phyloP scores from a whole-genome alignment of 345 rosid species.

The Hibiscus syriacus region DNA sequence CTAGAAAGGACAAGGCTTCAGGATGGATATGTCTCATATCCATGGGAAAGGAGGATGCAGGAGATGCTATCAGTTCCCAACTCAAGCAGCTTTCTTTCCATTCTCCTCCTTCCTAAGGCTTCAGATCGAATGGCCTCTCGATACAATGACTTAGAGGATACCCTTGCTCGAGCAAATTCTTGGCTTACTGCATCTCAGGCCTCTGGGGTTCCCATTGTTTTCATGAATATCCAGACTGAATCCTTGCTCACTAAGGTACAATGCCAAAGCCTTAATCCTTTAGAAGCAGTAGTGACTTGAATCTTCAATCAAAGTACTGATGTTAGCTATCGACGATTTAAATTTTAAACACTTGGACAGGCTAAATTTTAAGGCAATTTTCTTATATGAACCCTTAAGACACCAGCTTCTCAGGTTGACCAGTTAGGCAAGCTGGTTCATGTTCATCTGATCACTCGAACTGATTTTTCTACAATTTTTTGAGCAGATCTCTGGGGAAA shows the following conservation, averaged over 20 bases:
- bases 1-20: slow-evolving; percentile 65
- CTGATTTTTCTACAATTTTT: not conserved
- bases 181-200: slow-evolving; percentile 84
- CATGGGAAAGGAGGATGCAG: slow-evolving; percentile 73
- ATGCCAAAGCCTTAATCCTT: not conserved
- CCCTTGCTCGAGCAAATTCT: slow-evolving; percentile 87
- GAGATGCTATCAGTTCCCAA: slow-evolving; percentile 56
- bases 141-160: slow-evolving; percentile 88
- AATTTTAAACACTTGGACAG: not conserved
- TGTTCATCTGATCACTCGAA: not conserved
- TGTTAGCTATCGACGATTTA: not conserved
- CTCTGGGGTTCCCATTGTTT: slow-evolving; percentile 71
- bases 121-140: slow-evolving; percentile 65
- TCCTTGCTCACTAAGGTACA: slow-evolving; percentile 88
- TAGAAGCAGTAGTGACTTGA: not conserved
- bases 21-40: slow-evolving; percentile 86
- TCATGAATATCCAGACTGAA: slow-evolving; percentile 90
- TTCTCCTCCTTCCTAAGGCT: slow-evolving; percentile 86
- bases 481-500: slow-evolving; percentile 87
- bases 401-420: not conserved
- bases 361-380: not conserved
- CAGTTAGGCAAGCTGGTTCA: not conserved
- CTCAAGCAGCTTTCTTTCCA: slow-evolving; percentile 79
- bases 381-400: not conserved
- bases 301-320: not conserved